These are phyloP conservation scores for Sideroxylon spinosum DNA, from an alignment of 179 eudicot species.

Conservation along the genomic window DNA sequence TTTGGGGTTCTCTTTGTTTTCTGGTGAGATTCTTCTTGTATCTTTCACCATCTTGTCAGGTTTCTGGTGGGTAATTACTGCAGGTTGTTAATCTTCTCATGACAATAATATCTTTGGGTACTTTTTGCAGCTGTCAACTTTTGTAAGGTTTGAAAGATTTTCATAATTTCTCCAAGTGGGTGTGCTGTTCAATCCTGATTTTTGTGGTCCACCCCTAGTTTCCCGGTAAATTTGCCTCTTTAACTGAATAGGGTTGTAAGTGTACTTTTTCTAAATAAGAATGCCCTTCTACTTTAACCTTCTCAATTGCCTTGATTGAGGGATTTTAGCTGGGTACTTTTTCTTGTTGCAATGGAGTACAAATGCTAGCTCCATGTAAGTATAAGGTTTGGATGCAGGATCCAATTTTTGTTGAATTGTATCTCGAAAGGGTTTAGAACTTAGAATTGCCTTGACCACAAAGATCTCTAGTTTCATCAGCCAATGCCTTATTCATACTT, in stretches of 20 bases:
- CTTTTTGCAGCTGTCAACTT: background rate
- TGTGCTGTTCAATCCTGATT: slow-evolving; percentile 3
- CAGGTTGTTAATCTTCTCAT: too few relatives aligned
- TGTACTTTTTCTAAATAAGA: background rate
- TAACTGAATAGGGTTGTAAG: background rate
- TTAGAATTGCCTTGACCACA: background rate
- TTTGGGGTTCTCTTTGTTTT: slow-evolving; percentile 7
- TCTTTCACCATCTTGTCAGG: too few relatives aligned
- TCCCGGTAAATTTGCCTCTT: background rate
- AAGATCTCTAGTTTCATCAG: background rate
- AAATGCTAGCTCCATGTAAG: too few relatives aligned
- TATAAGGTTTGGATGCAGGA: background rate
- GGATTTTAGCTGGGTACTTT: slow-evolving; percentile 4
- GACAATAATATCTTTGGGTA: too few relatives aligned
- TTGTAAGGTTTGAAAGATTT: background rate
- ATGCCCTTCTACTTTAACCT: background rate
- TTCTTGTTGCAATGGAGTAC: background rate
- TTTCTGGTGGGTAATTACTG: too few relatives aligned
- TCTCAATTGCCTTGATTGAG: background rate
- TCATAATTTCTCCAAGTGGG: slow-evolving; percentile 22
- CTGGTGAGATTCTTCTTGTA: too few relatives aligned
- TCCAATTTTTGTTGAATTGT: background rate
- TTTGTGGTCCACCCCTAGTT: background rate
- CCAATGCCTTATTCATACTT: slow-evolving; percentile 50
- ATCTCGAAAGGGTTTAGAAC: background rate